These are phyloP conservation scores for Mortierella claussenii DNA, from an alignment of 192 early-diverging fungal species.

Conservation along the genomic window DNA sequence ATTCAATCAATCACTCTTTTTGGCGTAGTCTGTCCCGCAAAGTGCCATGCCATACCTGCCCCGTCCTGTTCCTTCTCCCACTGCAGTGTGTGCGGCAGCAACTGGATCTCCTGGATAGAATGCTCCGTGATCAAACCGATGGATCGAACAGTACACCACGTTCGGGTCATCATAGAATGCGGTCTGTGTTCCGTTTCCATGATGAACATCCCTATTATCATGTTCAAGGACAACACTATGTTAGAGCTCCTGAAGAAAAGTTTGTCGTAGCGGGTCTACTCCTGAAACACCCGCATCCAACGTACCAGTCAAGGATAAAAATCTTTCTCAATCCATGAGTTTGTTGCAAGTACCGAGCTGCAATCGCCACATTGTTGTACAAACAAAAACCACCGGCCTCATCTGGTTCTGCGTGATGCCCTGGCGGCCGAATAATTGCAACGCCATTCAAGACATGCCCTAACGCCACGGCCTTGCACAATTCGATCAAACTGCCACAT, in stretches of 20 bases:
- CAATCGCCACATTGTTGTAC: constrained; percentile 91
- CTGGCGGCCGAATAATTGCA: constrained; percentile 92
- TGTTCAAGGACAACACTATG: no score
- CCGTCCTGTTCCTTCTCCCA: constrained; percentile 67
- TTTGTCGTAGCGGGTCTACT: no score
- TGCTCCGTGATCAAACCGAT: constrained; percentile 78
- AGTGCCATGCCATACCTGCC: constrained; percentile 65
- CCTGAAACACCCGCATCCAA: no score
- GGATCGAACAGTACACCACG: constrained; percentile 89
- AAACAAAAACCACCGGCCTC: constrained; percentile 89
- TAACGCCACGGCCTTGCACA: constrained; percentile 74
- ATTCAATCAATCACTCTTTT: no score
- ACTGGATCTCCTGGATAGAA: constrained; percentile 81
- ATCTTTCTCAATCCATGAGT: constrained; percentile 62
- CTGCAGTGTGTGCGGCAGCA: constrained; percentile 60
- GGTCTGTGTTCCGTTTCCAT: constrained; percentile 93
- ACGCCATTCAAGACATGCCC: constrained; percentile 79
- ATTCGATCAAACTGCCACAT: constrained; percentile 78
- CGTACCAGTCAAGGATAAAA: constrained; percentile 88
- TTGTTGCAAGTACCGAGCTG: constrained; percentile 69
- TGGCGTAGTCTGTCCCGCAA: no score
- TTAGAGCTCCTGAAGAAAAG: no score
- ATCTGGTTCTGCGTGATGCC: constrained; percentile 88
- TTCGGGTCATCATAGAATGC: constrained; percentile 79
- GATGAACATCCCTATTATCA: constrained; percentile 86